Conservation (phyloP, 2,329 filamentous ascomycete genomes). For the Fusarium sulawesiense region DNA sequence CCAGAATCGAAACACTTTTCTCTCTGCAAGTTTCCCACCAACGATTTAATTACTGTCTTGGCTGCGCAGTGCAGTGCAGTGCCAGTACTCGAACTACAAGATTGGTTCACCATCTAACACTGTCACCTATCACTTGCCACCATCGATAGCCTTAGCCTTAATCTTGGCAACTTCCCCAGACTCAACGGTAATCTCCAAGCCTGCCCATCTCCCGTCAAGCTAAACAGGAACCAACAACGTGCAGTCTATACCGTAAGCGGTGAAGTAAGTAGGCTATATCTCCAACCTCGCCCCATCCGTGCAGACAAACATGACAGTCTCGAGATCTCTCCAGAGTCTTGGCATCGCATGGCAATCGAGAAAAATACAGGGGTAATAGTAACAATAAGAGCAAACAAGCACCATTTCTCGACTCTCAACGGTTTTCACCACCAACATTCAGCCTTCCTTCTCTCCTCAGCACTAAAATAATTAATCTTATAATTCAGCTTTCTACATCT, state of each 20-base stretch:
- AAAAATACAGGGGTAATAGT: not conserved
- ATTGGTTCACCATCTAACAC: not conserved
- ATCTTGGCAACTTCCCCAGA: not conserved
- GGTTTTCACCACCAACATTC: not conserved
- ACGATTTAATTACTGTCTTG: not conserved
- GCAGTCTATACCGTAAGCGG: not conserved
- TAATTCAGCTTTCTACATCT: not conserved
- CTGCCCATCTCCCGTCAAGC: slow-evolving; percentile 1
- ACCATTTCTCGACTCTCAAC: not conserved
- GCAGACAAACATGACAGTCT: slow-evolving; percentile 1
- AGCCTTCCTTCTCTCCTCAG: slow-evolving; percentile 1
- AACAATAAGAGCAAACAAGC: not conserved
- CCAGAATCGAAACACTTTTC: not conserved
- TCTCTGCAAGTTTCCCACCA: not conserved
- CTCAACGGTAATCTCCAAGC: not conserved
- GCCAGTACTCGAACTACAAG: not conserved
- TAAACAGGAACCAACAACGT: slow-evolving; percentile 4
- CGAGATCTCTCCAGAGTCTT: not conserved
- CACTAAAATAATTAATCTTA: not conserved
- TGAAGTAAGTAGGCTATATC: slow-evolving; percentile 9
- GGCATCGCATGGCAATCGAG: not conserved
- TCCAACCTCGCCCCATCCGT: not conserved
- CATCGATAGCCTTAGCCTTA: not conserved
- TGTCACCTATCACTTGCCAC: not conserved
- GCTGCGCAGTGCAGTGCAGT: not conserved